Percentiles rank a stretch among this genome's conserved stretches.
phyloP scores from a whole-genome alignment of 2,329 filamentous ascomycete species.

The Alternaria brassicicola region DNA sequence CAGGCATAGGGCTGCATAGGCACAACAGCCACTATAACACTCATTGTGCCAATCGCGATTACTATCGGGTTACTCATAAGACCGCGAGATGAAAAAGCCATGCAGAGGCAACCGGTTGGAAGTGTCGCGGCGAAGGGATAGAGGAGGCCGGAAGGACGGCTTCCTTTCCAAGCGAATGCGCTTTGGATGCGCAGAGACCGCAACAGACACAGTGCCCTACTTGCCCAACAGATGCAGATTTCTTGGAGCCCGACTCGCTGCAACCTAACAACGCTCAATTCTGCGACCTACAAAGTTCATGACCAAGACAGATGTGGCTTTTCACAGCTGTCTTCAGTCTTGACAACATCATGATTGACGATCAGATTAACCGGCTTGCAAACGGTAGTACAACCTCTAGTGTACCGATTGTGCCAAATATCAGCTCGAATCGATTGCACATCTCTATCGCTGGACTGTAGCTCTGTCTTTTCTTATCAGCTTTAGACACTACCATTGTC shows the following conservation, averaged over 20 bases:
- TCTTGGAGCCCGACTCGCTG: neutral
- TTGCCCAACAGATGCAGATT: neutral
- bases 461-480: conserved; percentile 43
- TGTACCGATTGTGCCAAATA: conserved; percentile 19
- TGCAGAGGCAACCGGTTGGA: neutral
- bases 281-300: neutral
- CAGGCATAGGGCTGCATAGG: neutral
- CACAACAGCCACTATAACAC: neutral
- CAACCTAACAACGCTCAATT: neutral
- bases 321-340: neutral
- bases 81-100: neutral
- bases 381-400: neutral
- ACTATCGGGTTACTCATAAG: neutral
- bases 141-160: neutral
- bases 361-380: neutral
- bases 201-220: neutral
- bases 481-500: conserved; percentile 42
- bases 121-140: neutral
- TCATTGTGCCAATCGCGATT: neutral
- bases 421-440: conserved; percentile 33
- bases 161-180: neutral
- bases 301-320: neutral
- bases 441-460: conserved; percentile 40
- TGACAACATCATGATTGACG: neutral
- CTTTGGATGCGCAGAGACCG: neutral